Base-by-base conservation (phyloP, 768 basidiomycete species). In the Suillus subaureus region DNA sequence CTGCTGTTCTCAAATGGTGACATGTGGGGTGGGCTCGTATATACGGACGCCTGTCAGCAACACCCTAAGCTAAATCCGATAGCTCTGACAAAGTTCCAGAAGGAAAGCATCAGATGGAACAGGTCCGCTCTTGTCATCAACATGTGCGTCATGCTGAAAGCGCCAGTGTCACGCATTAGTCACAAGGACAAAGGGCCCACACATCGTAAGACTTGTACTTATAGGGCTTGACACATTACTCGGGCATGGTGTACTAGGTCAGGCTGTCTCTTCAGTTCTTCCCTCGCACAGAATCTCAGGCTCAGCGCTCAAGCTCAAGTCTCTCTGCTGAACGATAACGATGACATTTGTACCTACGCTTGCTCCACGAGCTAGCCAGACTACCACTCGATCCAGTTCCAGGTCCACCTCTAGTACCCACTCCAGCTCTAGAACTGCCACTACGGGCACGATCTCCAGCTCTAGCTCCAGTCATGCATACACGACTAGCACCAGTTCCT, bases 381-480 rank as follows among this genome's bases (percentile, higher is more conserved):
- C 49, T 16, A 54, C 28, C 9, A 61, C 57, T 26, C 28, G 4
- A 18, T 5, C 26, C 15, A 51, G 8, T 28, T 51, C 52, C 11
- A 54, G 16, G 52, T 18, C 28, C 28, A 54, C 52, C 52, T 33
- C 52, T 54, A 52, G 11, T 18, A 18, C 28, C 28, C 28, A 54
- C 6, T 54, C 52, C 8, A 54, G 18, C 16, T 21, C 43, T 26
- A 31, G 12, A 21, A 65, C 49, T 9, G 9, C 16, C 28, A 35
- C n/a, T 33, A 51, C 61, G 18, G 26, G 49, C 35, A 63, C 47
- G 1, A 16, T 35, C 26, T 35, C 63, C 33, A 49, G 52, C 55
- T 64, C 65, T 11, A 66, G 56, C 37, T 66, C 33, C 54, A 42
- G 11, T 61, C 39, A 33, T 58, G 4, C 56, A 37, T 31, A 18